Evolutionary conservation across 805 yeast genomes (phyloP), one percentile per base, ranked within the genome.

Genomic region (Lipomyces mesembrius): DNA sequence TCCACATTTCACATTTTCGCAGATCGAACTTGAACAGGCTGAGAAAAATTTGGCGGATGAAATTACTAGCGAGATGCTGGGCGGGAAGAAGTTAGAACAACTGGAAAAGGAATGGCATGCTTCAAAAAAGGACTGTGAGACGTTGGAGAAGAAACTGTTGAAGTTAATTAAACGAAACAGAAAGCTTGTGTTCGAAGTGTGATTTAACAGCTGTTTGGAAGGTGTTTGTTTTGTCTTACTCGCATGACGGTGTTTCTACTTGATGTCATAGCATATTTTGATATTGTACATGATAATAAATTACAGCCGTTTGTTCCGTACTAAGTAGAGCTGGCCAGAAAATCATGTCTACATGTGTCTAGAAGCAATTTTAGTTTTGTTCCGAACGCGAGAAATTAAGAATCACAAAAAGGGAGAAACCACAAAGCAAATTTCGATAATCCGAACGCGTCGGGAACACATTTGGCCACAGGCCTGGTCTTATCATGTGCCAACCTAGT

Each of bases 51-150:
- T 54, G 14, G 20, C 57, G 1, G 62, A 59, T 9, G 35, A 25
- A 8, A 14, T 46, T 17, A 46, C 32, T 17, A 57, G 25, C n/a
- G 66, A 63, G 17, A 60, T 58, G 7, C 29, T 55, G 17, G 52
- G 46, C 27, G 39, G 62, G 17, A 56, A 29, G 62, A 52, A 56
- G 55, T 34, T 52, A 35, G 72, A 69, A 53, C 60, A 60, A 20
- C 58, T 66, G 58, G 65, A 66, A 55, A 59, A 53, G 49, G 62
- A 59, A 35, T 65, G 67, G 65, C 54, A 61, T 52, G 65, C 60
- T 43, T 64, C 65, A 27, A 66, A 57, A 52, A 67, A 66, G 57
- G 67, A 63, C 9, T 37, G 63, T 8, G 66, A 65, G 35, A 55
- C 25, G 5, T 37, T 67, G 60, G 69, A 39, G 65, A 66, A 63